These are phyloP conservation scores for Asterophora parasitica DNA, from an alignment of 768 basidiomycete genomes.

Conservation along the genomic window DNA sequence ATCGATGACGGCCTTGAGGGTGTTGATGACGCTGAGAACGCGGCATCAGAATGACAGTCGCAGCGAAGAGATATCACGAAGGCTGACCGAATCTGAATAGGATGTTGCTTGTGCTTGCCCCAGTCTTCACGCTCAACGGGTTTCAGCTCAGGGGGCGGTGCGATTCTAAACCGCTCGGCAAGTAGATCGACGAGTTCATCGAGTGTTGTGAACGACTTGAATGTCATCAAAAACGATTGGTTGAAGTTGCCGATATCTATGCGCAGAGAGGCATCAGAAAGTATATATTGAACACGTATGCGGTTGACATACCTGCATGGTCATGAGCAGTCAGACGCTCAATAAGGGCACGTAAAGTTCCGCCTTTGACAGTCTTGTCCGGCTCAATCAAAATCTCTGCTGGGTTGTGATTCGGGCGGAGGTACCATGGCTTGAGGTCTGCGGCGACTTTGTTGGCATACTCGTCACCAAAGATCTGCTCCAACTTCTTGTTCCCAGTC, in stretches of 20 bases:
- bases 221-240: constrained; percentile 92
- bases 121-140: constrained; percentile 68
- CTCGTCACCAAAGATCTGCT: constrained; percentile 61
- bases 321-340: constrained; percentile 92
- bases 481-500: constrained; percentile 49
- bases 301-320: constrained; percentile 58
- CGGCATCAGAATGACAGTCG: constrained; percentile 3
- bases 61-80: neutral
- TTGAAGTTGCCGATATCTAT: constrained; percentile 59
- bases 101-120: constrained; percentile 79
- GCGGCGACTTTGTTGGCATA: constrained; percentile 40
- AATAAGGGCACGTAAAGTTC: constrained; percentile 80
- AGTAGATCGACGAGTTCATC: constrained; percentile 81
- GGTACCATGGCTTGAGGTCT: constrained; percentile 71
- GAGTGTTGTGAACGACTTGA: constrained; percentile 87
- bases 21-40: constrained; percentile 72
- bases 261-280: neutral
- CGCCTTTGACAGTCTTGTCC: constrained; percentile 81
- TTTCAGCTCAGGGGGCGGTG: constrained; percentile 63
- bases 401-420: constrained; percentile 74
- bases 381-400: constrained; percentile 82
- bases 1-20: constrained; percentile 85
- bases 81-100: constrained; percentile 80
- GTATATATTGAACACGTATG: constrained; percentile 1
- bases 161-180: constrained; percentile 72